These are phyloP conservation scores for Amniculicola lignicola DNA, from an alignment of 495 filamentous ascomycete genomes.

Conservation along the genomic window DNA sequence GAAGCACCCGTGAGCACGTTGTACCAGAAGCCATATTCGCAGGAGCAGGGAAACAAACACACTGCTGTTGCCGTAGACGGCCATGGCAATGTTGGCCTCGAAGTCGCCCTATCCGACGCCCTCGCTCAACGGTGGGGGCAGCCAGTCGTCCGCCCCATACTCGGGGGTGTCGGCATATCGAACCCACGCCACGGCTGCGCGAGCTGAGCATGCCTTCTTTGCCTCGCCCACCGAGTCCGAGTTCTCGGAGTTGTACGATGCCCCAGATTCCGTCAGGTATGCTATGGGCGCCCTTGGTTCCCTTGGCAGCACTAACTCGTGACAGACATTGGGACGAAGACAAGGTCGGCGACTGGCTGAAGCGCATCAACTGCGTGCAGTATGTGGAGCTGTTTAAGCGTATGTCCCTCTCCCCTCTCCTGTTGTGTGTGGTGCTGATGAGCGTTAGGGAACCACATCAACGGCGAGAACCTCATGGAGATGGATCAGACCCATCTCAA, in stretches of 20 bases:
- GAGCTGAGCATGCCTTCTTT: conserved; percentile 61
- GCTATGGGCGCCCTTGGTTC: conserved; percentile 9
- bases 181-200: conserved; percentile 52
- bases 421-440: conserved; percentile 10
- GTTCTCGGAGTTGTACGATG: conserved; percentile 73
- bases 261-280: conserved; percentile 60
- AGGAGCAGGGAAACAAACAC: neutral
- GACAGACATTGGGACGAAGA: conserved; percentile 82
- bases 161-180: conserved; percentile 55
- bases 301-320: neutral
- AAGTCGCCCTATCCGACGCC: conserved; percentile 68
- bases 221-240: conserved; percentile 90
- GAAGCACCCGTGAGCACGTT: neutral
- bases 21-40: neutral
- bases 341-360: conserved; percentile 82
- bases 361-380: conserved; percentile 84
- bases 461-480: conserved; percentile 91
- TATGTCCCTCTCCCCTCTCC: conserved; percentile 36
- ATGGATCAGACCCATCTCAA: conserved; percentile 95
- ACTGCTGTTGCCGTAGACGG: too few species aligned
- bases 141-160: conserved; percentile 50
- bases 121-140: conserved; percentile 54
- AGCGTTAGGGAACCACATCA: conserved; percentile 80
- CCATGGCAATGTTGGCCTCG: conserved; percentile 82
- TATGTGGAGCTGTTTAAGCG: conserved; percentile 88